Base-by-base conservation (phyloP, 345 rosid genomes). In the Citrus medica region DNA sequence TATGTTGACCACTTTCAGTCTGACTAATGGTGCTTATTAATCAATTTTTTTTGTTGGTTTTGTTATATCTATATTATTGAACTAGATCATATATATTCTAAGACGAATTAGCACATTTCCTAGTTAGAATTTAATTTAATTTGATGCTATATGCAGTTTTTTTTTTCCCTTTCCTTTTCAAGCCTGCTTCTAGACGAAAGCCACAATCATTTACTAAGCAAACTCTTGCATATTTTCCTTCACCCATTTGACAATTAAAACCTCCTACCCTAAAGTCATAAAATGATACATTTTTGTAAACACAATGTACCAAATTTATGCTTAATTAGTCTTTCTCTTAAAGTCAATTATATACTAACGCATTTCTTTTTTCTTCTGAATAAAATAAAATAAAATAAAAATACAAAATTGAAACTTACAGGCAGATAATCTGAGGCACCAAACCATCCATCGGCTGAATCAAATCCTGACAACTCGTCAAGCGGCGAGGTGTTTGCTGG, bases 391-490 rank as follows among this genome's bases (percentile, higher is more conserved):
- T 35, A 79, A 78, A 10, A 42, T 24, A 53, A 51, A 51, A 51
- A 51, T 51, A 17, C 2, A 16, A 53, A 17, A 53, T 17, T 53
- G 51, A 73, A 69, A 87, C 89, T 86, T 87, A 84, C 98, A 97
- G 99, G 99, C 96, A 24, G 99, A 97, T 82, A 86, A 90, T 83
- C 63, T 97, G 92, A 94, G 99, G 87, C 97, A 90, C 78, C 98
- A 94, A 73, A 90, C 91, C 38, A 56, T 97, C 32, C 97, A 91
- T 69, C 90, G 94, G 70, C 82, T 97, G 75, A 86, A 86, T 51
- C 97, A 94, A 62, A 30, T 94, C 72, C 81, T 97, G 62, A 94
- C 99, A 22, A 91, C 86, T 33, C 92, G 93, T 37, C 99, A 97
- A 84, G 88, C 92, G 28, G 99, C 99, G 14, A 85, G 96, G 64